Conservation (phyloP, 768 basidiomycete genomes). For the Terana coerulea region DNA sequence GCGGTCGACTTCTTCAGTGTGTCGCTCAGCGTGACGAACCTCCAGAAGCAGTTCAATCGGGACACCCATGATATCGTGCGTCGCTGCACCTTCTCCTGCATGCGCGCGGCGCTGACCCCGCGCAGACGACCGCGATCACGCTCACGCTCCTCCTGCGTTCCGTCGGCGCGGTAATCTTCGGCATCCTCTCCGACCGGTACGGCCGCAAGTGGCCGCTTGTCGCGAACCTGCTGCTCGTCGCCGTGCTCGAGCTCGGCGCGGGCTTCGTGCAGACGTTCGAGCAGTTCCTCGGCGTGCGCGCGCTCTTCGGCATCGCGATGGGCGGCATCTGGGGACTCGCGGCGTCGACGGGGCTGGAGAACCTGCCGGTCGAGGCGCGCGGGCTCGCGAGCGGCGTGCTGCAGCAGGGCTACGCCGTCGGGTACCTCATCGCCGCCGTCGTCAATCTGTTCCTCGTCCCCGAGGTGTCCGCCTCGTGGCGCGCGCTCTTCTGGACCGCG, state of each 20-base stretch:
- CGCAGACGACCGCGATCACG: slow-evolving; percentile 77
- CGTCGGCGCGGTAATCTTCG: slow-evolving; percentile 75
- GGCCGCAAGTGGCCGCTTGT: slow-evolving; percentile 95
- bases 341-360: slow-evolving; percentile 81
- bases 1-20: slow-evolving; percentile 87
- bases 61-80: slow-evolving; percentile 40
- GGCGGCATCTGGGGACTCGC: slow-evolving; percentile 89
- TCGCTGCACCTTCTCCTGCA: slow-evolving; percentile 3
- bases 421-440: slow-evolving; percentile 80
- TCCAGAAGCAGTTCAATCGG: slow-evolving; percentile 46
- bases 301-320: slow-evolving; percentile 86
- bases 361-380: slow-evolving; percentile 81
- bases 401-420: slow-evolving; percentile 87
- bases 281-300: slow-evolving; percentile 78
- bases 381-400: slow-evolving; percentile 82
- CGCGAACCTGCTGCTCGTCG: slow-evolving; percentile 65
- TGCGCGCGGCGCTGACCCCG: slow-evolving; percentile 12
- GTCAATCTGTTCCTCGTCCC: slow-evolving; percentile 68
- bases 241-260: slow-evolving; percentile 70
- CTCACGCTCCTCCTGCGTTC: slow-evolving; percentile 91
- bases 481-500: slow-evolving; percentile 78
- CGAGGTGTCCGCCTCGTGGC: slow-evolving; percentile 44
- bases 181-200: slow-evolving; percentile 81
- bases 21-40: slow-evolving; percentile 48
- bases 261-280: slow-evolving; percentile 76